Percentiles rank a stretch among this genome's conserved stretches.
These are phyloP conservation scores for Fusarium sp. DNA, from an alignment of 2,329 filamentous ascomycete species.

Conservation along the genomic window DNA sequence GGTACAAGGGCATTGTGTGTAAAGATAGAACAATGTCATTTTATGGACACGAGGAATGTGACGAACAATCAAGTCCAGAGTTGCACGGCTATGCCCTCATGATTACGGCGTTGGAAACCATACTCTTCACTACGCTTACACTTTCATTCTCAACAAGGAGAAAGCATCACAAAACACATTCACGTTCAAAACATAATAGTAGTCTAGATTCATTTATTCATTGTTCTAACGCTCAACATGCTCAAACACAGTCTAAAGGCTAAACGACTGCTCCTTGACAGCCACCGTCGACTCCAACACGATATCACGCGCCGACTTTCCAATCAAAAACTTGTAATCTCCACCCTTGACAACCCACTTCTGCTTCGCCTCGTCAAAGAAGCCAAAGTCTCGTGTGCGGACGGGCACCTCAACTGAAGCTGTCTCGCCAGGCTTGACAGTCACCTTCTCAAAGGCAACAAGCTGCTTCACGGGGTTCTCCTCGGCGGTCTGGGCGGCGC, in stretches of 20 bases:
- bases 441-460: conserved; percentile 74
- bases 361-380: conserved; percentile 42
- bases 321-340: conserved; percentile 46
- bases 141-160: neutral
- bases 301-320: conserved; percentile 43
- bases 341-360: conserved; percentile 46
- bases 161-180: neutral
- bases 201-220: neutral
- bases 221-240: conserved; percentile 12
- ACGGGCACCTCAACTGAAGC: conserved; percentile 39
- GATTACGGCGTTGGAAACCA: neutral
- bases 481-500: conserved; percentile 31
- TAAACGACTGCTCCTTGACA: conserved; percentile 37
- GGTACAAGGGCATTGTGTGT: neutral
- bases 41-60: neutral
- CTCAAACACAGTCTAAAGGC: conserved; percentile 11
- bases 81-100: neutral
- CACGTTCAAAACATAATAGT: neutral
- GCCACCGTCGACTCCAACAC: conserved; percentile 36
- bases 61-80: neutral
- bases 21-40: neutral
- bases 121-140: neutral
- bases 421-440: conserved; percentile 43
- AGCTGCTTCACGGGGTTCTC: conserved; percentile 67
- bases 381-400: conserved; percentile 42